A percentile compares a stretch with the other conserved stretches of the same genome.
Conservation (phyloP, 768 basidiomycete species). For the Boletus vermiculosoides region DNA sequence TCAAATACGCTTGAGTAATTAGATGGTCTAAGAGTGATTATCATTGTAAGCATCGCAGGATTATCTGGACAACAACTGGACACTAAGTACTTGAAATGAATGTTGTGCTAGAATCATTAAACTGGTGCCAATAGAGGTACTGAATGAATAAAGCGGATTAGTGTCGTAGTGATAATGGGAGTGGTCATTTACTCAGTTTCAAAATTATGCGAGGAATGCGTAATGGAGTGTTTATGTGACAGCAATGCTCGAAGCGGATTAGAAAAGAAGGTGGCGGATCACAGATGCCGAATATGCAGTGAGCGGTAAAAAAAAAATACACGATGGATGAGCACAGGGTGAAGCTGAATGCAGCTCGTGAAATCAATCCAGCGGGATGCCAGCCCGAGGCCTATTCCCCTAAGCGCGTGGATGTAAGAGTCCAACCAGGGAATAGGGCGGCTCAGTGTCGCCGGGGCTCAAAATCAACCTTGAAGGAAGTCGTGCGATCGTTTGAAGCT, state of each 20-base stretch:
- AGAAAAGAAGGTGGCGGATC: constrained; percentile 27
- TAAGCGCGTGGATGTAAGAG: constrained; percentile 6
- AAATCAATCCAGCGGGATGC: constrained; percentile 9
- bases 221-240: constrained; percentile 40
- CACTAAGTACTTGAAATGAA: constrained; percentile 23
- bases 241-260: constrained; percentile 34
- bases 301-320: constrained; percentile 16
- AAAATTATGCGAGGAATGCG: constrained; percentile 35
- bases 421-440: constrained; percentile 9
- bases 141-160: constrained; percentile 34
- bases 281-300: constrained; percentile 24
- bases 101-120: constrained; percentile 34
- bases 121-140: constrained; percentile 25
- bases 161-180: constrained; percentile 29
- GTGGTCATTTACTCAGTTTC: constrained; percentile 29
- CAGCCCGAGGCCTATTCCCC: constrained; percentile 16
- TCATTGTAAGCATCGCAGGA: constrained; percentile 13
- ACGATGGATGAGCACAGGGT: constrained; percentile 9
- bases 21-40: not conserved
- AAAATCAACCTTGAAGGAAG: constrained; percentile 74
- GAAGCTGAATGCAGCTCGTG: constrained; percentile 7
- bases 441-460: constrained; percentile 41
- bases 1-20: not conserved
- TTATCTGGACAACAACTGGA: constrained; percentile 4
- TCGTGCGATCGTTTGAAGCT: constrained; percentile 68